phyloP scores from a whole-genome alignment of 495 filamentous ascomycete genomes.

The Cenococcum geophilum region DNA sequence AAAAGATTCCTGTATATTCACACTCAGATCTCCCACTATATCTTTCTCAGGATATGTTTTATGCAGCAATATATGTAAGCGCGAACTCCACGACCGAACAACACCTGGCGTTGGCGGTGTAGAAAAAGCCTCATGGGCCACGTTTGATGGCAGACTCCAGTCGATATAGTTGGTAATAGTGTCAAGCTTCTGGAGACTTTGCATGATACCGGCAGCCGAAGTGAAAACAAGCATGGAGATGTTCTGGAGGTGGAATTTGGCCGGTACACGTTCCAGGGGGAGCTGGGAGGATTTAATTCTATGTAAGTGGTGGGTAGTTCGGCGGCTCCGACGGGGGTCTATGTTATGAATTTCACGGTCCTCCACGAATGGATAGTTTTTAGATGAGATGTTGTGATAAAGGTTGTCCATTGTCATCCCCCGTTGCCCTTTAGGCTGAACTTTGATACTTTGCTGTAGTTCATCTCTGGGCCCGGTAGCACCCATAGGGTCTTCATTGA shows the following conservation, averaged over 20 bases:
- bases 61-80: background rate
- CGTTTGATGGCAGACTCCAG: background rate
- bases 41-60: background rate
- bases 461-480: too few species aligned
- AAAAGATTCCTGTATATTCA: background rate
- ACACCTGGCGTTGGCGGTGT: background rate
- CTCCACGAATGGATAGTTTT: background rate
- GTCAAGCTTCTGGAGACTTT: background rate
- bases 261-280: slow-evolving; percentile 32
- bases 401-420: too few species aligned
- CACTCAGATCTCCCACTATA: background rate
- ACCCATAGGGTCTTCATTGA: too few species aligned
- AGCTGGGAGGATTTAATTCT: slow-evolving; percentile 24
- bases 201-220: background rate
- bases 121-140: background rate
- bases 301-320: slow-evolving; percentile 4
- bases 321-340: background rate
- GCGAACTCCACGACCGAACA: background rate
- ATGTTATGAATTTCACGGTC: too few species aligned
- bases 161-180: background rate
- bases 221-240: background rate
- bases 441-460: too few species aligned
- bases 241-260: slow-evolving; percentile 22
- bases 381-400: too few species aligned
- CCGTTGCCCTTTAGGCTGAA: too few species aligned